Evolutionary conservation across 768 basidiomycete species (phyloP), one percentile per base, ranked within the genome.

Genomic region (Russula sp.): DNA sequence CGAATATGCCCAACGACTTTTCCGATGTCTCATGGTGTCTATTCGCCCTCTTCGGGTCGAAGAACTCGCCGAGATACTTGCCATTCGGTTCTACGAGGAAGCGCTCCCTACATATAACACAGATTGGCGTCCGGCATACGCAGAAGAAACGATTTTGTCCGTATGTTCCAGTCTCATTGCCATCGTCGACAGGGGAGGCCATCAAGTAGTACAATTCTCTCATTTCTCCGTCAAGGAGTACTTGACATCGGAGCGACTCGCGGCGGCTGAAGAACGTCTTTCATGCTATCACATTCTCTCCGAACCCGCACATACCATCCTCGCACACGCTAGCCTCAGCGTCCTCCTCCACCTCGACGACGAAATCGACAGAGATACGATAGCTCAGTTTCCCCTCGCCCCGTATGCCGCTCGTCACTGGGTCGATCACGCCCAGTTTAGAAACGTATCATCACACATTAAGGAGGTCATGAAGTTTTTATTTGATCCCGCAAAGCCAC

Each of bases 191-290:
- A 30, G 52, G 5, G 20, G 26, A 18, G 58, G 53, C 10, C 11
- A 6, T 1, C 40, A 18, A 36, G 9, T 59, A 4, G 63, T 64
- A 1, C 63, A 64, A 10, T 64, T 64, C 14, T 59, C 63, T 0
- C 63, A 64, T 20, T 64, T 54, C 20, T 64, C 63, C 1, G 63
- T 64, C 20, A 59, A 64, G 14, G 63, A 64, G n/a, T 64, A 36
- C 58, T 36, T 64, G 50, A 52, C 36, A 8, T 60, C 63, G 8
- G 3, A 48, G 2, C 63, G 42, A 32, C 44, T 64, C 9, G 7
- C 22, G 9, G 16, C 18, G 1, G 26, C 36, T 0, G 16, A 18
- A 16, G 30, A 30, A 28, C 24, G 36, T 2, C 32, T 62, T 38
- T 64, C 63, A 32, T 10, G 26, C 10, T 64, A 59, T 32, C 32